Evolutionary conservation across 768 basidiomycete genomes (phyloP), one percentile per base, ranked within the genome.

Genomic region (Rhodotorula taiwanensis): DNA sequence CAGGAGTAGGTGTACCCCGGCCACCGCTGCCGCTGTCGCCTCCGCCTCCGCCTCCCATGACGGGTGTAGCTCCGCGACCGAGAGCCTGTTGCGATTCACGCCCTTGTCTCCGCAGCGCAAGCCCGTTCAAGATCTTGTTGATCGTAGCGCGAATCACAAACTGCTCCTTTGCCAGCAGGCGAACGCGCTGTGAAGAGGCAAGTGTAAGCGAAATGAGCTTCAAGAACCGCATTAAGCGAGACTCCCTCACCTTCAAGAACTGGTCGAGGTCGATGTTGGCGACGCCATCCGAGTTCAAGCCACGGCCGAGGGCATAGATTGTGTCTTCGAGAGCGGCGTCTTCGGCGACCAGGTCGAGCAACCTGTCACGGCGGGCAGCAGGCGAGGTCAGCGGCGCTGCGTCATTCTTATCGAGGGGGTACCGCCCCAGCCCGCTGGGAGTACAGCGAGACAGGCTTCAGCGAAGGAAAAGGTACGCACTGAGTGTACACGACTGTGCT

Each of bases 311-410:
- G 75, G 98, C 92, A 77, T 97, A 99, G 63, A 95, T 87, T 50
- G 94, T 94, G 75, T 98, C 95, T 77, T 97, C 94, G 74, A 98
- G 92, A 2, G 94, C 91, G 72, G 91, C 92, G 76, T 98, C 95
- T 76, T 99, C 95, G n/a, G 95, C 93, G n/a, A 97, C 86, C 33
- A 98, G 81, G 74, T 97, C 89, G 70, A 97, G 85, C 28, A 99
- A 79, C 77, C 94, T 98, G 74, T 14, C 18, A n/a, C 33, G n/a
- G 30, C n/a, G 16, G 18, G 14, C 13, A 36, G 30, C 5, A 21
- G 53, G 33, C 4, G 36, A 39, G 36, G 36, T n/a, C n/a, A n/a
- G n/a, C n/a, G n/a, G n/a, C n/a, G n/a, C n/a, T n/a, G n/a, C n/a
- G n/a, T n/a, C n/a, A n/a, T n/a, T n/a, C n/a, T n/a, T n/a, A n/a